A percentile compares a stretch with the other conserved stretches of the same genome.
Conservation (phyloP, 1,284 basidiomycete genomes). For the Cronartium ribicola region DNA sequence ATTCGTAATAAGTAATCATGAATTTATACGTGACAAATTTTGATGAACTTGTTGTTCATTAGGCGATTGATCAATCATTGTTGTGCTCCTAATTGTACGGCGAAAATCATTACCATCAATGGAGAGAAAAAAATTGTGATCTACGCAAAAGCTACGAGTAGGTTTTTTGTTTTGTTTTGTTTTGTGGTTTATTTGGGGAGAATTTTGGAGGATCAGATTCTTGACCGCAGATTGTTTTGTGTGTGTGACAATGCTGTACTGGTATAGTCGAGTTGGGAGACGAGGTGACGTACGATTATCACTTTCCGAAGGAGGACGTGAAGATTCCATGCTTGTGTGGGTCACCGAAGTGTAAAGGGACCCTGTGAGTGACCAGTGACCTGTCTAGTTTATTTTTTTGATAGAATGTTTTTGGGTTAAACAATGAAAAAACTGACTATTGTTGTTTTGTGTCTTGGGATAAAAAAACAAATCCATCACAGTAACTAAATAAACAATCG, state of each 20-base stretch:
- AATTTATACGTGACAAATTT: not conserved
- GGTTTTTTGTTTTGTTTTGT: conserved; percentile 81
- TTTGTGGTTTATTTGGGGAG: not conserved
- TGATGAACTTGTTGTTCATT: conserved; percentile 34
- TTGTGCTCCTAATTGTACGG: conserved; percentile 96
- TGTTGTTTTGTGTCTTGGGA: too few species aligned
- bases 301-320: conserved; percentile 52
- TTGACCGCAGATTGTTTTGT: conserved; percentile 28
- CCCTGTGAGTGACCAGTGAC: conserved; percentile 38
- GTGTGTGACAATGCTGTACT: conserved; percentile 83
- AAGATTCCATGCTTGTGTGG: conserved; percentile 55
- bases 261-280: conserved; percentile 73
- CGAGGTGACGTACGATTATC: conserved; percentile 52
- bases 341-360: conserved; percentile 51
- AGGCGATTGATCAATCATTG: conserved; percentile 93
- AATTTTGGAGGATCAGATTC: not conserved
- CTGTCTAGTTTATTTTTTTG: too few species aligned
- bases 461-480: too few species aligned
- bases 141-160: conserved; percentile 90
- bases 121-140: conserved; percentile 99
- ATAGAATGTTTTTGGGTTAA: too few species aligned
- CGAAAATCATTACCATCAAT: conserved; percentile 97
- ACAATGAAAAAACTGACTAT: too few species aligned
- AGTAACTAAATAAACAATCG: too few species aligned
- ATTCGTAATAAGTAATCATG: not conserved